Conservation (phyloP, 257 asterid species). For the Sherardia arvensis region DNA sequence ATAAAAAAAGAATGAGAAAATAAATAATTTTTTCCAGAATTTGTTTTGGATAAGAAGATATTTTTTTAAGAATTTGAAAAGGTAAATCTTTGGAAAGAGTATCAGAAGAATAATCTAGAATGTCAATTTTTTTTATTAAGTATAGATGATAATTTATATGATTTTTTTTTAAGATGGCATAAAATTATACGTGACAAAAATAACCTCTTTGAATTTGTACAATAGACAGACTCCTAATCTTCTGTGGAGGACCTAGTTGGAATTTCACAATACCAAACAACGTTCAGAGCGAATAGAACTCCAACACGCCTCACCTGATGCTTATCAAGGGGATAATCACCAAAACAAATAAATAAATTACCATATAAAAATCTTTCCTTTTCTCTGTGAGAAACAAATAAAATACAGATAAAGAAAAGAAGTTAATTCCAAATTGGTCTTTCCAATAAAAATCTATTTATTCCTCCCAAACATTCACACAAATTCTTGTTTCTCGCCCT, state of each 20-base stretch:
- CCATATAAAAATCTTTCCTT: conserved; percentile 2
- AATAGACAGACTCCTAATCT: too few species aligned
- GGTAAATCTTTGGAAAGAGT: too few species aligned
- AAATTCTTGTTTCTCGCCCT: background rate
- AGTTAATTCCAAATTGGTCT: background rate
- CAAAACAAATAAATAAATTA: background rate
- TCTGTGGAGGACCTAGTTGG: background rate
- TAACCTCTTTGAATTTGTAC: too few species aligned
- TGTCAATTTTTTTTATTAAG: too few species aligned
- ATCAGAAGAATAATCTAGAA: too few species aligned
- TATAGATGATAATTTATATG: too few species aligned
- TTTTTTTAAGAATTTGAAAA: too few species aligned
- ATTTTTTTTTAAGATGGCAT: too few species aligned
- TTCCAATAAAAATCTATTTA: background rate
- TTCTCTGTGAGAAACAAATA: background rate
- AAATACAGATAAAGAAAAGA: background rate
- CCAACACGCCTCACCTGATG: conserved; percentile 7
- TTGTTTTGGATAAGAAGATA: too few species aligned
- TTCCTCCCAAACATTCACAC: conserved; percentile 11
- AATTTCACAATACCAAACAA: background rate
- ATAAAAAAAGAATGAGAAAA: too few species aligned
- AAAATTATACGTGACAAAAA: too few species aligned
- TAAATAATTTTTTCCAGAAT: too few species aligned
- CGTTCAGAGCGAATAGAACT: background rate
- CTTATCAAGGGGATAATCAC: background rate